Conservation (phyloP, 495 filamentous ascomycete species). For the Platismatia glauca region DNA sequence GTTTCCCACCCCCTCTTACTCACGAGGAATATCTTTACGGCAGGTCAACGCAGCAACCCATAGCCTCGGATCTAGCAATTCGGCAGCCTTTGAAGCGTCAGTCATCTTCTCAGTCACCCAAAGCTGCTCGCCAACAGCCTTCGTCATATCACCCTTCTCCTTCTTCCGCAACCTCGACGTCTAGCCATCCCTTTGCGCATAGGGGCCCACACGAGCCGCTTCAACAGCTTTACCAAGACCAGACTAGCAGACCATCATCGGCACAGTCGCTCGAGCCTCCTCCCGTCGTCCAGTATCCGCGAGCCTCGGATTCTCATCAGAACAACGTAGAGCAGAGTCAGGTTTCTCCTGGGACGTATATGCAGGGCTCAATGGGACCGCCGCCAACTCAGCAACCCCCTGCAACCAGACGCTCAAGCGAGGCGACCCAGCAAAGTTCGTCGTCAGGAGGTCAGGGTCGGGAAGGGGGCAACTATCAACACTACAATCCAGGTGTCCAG, state of each 20-base stretch:
- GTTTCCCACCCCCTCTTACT: slow-evolving; percentile 2
- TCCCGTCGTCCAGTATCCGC: slow-evolving; percentile 13
- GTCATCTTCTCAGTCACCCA: slow-evolving; percentile 20
- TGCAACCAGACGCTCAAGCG: slow-evolving; percentile 18
- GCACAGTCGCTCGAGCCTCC: slow-evolving; percentile 24
- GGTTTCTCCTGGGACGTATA: slow-evolving; percentile 13
- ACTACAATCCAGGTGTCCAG: slow-evolving; percentile 21
- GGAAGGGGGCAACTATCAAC: slow-evolving; percentile 22
- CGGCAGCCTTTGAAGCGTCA: slow-evolving; percentile 18
- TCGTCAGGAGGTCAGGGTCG: slow-evolving; percentile 12
- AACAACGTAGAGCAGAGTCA: slow-evolving; percentile 11
- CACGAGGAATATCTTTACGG: slow-evolving; percentile 19
- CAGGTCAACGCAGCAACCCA: slow-evolving; percentile 13
- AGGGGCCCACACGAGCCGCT: slow-evolving; percentile 17
- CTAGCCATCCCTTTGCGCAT: slow-evolving; percentile 21
- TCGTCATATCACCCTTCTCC: slow-evolving; percentile 23
- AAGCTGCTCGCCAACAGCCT: slow-evolving; percentile 15
- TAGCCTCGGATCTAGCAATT: slow-evolving; percentile 8
- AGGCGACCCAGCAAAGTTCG: slow-evolving; percentile 19
- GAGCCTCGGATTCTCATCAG: slow-evolving; percentile 15
- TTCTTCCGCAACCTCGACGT: slow-evolving; percentile 23
- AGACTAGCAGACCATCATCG: slow-evolving; percentile 23
- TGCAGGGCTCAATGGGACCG: slow-evolving; percentile 23
- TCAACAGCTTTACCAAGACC: slow-evolving; percentile 21
- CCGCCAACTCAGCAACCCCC: slow-evolving; percentile 20